Conservation (phyloP, 225 moss, liverwort and hornwort species). For the Pseudoscleropodium purum region DNA sequence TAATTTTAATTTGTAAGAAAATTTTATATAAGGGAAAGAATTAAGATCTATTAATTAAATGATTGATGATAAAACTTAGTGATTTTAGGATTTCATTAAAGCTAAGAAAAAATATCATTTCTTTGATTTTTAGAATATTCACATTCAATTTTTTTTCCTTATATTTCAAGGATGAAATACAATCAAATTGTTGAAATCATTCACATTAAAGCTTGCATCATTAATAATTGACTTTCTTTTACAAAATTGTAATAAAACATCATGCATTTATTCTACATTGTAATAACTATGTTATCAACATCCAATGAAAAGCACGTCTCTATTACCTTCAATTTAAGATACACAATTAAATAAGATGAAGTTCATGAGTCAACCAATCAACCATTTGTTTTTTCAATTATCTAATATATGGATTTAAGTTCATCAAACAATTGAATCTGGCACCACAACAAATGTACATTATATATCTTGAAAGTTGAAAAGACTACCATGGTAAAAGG, state of each 20-base stretch:
- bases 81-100: too few species aligned
- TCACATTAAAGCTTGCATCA: neutral
- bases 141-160: too few species aligned
- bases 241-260: neutral
- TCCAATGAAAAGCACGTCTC: neutral
- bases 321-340: too few species aligned
- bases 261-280: too few species aligned
- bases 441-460: neutral
- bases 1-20: neutral
- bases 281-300: neutral
- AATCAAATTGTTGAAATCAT: neutral
- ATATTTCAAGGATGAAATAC: too few species aligned
- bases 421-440: neutral
- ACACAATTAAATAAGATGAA: neutral
- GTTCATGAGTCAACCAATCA: neutral
- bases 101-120: neutral
- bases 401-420: too few species aligned
- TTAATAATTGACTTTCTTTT: neutral
- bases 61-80: neutral
- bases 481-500: neutral
- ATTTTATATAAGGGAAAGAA: neutral
- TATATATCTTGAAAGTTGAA: neutral
- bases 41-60: neutral
- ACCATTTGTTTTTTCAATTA: rapidly evolving
- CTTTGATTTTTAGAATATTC: neutral